Percentiles rank a stretch among this genome's conserved stretches.
phyloP scores from a whole-genome alignment of 176 grass and related monocot genomes.

The Leersia perrieri region DNA sequence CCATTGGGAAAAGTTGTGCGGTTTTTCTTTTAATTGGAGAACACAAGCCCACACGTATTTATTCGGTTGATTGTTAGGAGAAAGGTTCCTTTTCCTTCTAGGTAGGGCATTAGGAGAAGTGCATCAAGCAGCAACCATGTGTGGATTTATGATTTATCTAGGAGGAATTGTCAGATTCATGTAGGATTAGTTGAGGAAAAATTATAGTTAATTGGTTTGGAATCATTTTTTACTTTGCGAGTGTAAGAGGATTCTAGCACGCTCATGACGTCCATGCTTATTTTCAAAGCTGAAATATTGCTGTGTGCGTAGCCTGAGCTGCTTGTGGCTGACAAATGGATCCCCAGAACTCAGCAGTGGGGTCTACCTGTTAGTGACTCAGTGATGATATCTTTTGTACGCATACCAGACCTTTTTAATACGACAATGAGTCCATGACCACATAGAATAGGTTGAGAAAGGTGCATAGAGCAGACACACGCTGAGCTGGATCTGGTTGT shows the following conservation, averaged over 20 bases:
- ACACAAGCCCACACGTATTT: neutral
- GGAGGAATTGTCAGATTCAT: neutral
- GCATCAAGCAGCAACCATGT: neutral
- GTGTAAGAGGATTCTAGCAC: neutral
- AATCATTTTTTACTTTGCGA: neutral
- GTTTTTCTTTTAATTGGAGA: constrained; percentile 33
- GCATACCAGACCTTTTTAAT: neutral
- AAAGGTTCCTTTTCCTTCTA: constrained; percentile 54
- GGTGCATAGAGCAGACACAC: neutral
- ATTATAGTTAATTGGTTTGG: neutral
- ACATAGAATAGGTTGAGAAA: constrained; percentile 7
- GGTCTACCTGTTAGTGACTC: neutral
- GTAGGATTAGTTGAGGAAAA: neutral
- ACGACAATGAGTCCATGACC: neutral
- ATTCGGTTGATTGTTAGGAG: constrained; percentile 34
- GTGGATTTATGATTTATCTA: neutral
- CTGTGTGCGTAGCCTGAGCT: neutral
- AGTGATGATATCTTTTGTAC: neutral
- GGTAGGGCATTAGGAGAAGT: constrained; percentile 34
- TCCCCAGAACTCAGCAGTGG: neutral
- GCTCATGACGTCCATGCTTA: neutral
- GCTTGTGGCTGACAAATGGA: neutral
- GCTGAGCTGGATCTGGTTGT: constrained; percentile 68
- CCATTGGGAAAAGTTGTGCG: constrained; percentile 14
- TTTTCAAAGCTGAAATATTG: neutral